These are phyloP conservation scores for Fusarium concolor DNA, from an alignment of 2,329 filamentous ascomycete species.

Conservation along the genomic window DNA sequence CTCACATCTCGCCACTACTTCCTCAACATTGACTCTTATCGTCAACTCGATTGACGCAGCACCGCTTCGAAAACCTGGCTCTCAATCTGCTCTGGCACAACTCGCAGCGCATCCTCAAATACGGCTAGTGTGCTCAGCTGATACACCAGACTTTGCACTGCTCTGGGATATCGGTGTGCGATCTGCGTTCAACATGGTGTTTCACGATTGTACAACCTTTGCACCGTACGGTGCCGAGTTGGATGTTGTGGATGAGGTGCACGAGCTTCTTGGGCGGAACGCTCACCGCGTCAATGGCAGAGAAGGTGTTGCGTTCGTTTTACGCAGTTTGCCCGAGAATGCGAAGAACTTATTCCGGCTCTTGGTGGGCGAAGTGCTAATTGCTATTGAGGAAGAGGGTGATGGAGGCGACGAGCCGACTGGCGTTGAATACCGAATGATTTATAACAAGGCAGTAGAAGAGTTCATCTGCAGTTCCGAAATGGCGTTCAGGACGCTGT, in stretches of 20 bases:
- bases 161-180: conserved; percentile 92
- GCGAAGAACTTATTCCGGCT: conserved; percentile 88
- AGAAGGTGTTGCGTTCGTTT: conserved; percentile 90
- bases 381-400: conserved; percentile 72
- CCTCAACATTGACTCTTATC: conserved; percentile 70
- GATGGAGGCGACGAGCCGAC: conserved; percentile 63
- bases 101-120: conserved; percentile 80
- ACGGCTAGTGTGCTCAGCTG: conserved; percentile 81
- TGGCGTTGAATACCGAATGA: conserved; percentile 87
- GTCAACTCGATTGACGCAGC: conserved; percentile 89
- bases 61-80: conserved; percentile 75
- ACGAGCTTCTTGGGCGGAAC: conserved; percentile 85
- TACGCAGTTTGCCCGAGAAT: conserved; percentile 91
- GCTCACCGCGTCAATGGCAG: conserved; percentile 85
- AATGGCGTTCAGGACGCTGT: conserved; percentile 90
- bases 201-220: conserved; percentile 96
- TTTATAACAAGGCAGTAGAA: conserved; percentile 96
- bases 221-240: conserved; percentile 77
- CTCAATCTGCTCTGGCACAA: conserved; percentile 79
- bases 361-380: conserved; percentile 85
- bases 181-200: conserved; percentile 85
- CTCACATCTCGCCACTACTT: conserved; percentile 63
- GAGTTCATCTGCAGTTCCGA: conserved; percentile 98
- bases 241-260: conserved; percentile 90
- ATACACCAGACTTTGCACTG: conserved; percentile 87